Conservation (phyloP, 345 rosid species). For the Acer yangbiense region DNA sequence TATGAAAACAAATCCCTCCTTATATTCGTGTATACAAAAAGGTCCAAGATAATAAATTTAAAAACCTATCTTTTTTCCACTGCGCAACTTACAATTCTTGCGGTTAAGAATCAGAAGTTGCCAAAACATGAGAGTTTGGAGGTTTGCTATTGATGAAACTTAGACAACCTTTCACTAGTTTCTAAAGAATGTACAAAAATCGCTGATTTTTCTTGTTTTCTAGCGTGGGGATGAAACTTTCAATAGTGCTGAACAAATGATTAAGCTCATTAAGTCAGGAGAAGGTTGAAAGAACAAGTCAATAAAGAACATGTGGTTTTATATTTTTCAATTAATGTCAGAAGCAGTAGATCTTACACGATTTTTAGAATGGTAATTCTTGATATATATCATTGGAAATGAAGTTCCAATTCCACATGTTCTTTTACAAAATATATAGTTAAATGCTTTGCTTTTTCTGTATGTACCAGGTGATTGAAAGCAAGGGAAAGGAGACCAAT, state of each 20-base stretch:
- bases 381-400: background rate
- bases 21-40: too few relatives aligned
- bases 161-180: too few relatives aligned
- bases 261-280: slow-evolving; percentile 75
- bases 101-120: too few relatives aligned
- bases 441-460: slow-evolving; percentile 10
- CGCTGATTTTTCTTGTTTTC: too few relatives aligned
- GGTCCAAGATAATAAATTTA: too few relatives aligned
- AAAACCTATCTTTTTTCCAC: too few relatives aligned
- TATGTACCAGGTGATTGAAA: slow-evolving; percentile 76
- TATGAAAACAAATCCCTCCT: too few relatives aligned
- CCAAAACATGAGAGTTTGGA: too few relatives aligned
- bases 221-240: too few relatives aligned
- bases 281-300: slow-evolving; percentile 64
- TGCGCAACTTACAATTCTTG: too few relatives aligned
- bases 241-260: slow-evolving; percentile 30
- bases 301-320: slow-evolving; percentile 4
- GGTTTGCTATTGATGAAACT: too few relatives aligned
- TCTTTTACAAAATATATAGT: background rate
- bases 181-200: too few relatives aligned
- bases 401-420: background rate
- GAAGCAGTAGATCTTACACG: slow-evolving; percentile 96
- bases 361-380: slow-evolving; percentile 88
- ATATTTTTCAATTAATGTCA: slow-evolving; percentile 56
- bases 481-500: slow-evolving; percentile 56